Base-by-base conservation (phyloP, 169 alveolate genomes). In the Babesia bigemina region DNA sequence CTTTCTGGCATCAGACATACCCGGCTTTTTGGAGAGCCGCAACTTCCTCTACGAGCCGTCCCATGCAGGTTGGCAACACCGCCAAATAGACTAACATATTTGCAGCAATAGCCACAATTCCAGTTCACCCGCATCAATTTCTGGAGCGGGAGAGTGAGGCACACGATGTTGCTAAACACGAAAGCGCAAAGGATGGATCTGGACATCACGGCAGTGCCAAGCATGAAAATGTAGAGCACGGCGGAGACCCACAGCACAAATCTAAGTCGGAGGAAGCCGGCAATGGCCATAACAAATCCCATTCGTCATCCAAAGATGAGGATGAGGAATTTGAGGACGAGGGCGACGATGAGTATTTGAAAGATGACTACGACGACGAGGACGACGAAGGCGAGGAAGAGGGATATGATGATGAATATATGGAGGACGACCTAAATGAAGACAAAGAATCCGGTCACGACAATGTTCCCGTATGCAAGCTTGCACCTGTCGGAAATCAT, bases 1-100 rank as follows among this genome's bases (percentile, higher is more conserved):
- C n/a, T 67, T 67, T 66, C 42, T 67, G 53, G 65, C 76, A 17
- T 50, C 65, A 8, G 65, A 59, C 33, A 48, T 67, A 11, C 76
- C 63, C 26, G 76, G 50, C 60, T 26, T 67, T 29, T 39, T 67
- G 19, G 76, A 55, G n/a, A 53, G 36, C 19, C 50, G 65, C 17
- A 67, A 33, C 45, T 19, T 67, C 19, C 65, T 67, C 17, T 56
- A 48, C 47, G 14, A 29, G 21, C 76, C 76, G 11, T 29, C 26
- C 0, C 66, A 55, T 36, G 58, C 49, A 4, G 49, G 65, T 67
- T 13, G n/a, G 70, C 19, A 33, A 33, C 39, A 2, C 39, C 6
- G 2, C 6, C 39, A 33, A 33, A 33, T 33, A 4, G 10, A 6
- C 39, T 33, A 33, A 33, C 39, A 33, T n/a, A 33, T 33, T 8